Evolutionary conservation across 345 rosid genomes (phyloP).

Genomic region (Pistacia atlantica): DNA sequence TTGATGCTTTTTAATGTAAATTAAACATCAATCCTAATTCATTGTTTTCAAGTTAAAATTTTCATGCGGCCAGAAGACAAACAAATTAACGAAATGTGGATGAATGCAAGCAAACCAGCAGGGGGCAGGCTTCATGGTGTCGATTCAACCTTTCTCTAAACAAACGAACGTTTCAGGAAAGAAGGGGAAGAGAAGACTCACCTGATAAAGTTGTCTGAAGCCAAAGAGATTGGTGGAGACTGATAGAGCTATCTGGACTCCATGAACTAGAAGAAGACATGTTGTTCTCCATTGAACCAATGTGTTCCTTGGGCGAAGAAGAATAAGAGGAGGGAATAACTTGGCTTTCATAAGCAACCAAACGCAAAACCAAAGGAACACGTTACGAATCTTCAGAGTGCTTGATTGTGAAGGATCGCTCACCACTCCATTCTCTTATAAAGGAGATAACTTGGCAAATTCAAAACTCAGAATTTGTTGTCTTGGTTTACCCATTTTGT

Average conservation of each 20-base stretch:
- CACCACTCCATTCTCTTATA: background rate
- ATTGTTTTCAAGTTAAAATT: background rate
- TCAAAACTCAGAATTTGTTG: slow-evolving; percentile 9
- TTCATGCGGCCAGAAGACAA: background rate
- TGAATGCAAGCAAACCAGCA: background rate
- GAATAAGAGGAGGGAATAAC: background rate
- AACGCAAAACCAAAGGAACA: slow-evolving; percentile 14
- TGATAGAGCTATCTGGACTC: background rate
- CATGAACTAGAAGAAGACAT: slow-evolving; percentile 11
- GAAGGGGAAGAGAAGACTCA: slow-evolving; percentile 4
- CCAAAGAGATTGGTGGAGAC: slow-evolving; percentile 35
- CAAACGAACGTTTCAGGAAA: background rate
- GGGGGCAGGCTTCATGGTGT: background rate
- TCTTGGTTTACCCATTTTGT: background rate
- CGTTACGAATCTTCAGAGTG: slow-evolving; percentile 21
- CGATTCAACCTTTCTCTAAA: background rate
- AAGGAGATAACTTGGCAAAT: background rate
- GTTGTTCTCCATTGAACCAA: slow-evolving; percentile 17
- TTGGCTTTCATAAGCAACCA: background rate
- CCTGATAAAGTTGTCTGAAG: slow-evolving; percentile 44
- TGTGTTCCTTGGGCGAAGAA: background rate
- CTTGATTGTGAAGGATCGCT: slow-evolving; percentile 7
- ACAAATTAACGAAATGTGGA: background rate
- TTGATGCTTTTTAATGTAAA: background rate
- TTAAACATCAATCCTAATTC: background rate